Percentiles rank a stretch among this genome's conserved stretches.
Conservation (phyloP, 164 flowering plant species). For the Chimonanthus praecox region DNA sequence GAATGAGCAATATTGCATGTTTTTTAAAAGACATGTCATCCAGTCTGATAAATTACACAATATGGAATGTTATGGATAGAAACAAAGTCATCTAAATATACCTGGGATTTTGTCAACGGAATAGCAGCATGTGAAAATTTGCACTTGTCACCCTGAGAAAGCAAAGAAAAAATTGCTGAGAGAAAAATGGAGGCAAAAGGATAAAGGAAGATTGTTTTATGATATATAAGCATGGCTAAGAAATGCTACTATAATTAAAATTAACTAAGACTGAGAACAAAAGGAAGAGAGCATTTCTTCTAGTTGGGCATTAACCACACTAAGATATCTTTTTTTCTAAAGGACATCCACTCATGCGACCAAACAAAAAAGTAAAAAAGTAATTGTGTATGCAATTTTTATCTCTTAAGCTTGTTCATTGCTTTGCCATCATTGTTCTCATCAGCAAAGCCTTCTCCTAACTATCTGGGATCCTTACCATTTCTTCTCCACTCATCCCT, state of each 20-base stretch:
- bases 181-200: not conserved
- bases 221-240: not conserved
- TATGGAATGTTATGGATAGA: not conserved
- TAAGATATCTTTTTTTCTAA: no score
- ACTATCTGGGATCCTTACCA: no score
- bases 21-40: not conserved
- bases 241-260: not conserved
- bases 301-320: no score
- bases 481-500: no score
- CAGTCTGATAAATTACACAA: not conserved
- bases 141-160: slow-evolving; percentile 14
- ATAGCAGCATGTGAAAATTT: slow-evolving; percentile 16
- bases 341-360: no score
- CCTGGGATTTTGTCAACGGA: slow-evolving; percentile 18
- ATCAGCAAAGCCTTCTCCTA: no score
- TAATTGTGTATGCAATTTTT: no score
- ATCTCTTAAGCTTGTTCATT: no score
- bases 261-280: not conserved
- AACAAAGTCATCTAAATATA: not conserved
- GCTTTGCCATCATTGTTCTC: no score
- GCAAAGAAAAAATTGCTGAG: not conserved
- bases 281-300: not conserved
- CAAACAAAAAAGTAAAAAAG: no score
- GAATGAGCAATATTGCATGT: not conserved
- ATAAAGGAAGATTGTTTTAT: not conserved